Conservation (phyloP, 2,329 filamentous ascomycete genomes). For the Metarhizium album region DNA sequence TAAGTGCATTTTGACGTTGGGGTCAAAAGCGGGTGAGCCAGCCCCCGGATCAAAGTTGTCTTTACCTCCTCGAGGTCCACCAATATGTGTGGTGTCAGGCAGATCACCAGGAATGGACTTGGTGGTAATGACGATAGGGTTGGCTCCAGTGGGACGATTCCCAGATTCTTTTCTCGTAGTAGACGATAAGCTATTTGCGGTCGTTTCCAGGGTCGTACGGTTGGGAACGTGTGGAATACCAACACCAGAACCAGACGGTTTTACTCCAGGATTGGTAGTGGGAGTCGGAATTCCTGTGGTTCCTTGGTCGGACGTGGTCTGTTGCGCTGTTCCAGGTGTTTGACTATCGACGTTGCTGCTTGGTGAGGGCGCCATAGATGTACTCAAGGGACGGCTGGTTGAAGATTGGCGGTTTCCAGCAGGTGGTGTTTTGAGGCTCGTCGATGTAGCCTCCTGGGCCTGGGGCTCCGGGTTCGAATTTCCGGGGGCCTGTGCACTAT, state of each 20-base stretch:
- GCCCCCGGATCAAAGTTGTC: not conserved
- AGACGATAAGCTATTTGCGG: not conserved
- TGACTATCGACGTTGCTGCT: not conserved
- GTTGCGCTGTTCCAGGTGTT: not conserved
- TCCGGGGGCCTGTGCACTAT: not conserved
- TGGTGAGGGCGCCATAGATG: not conserved
- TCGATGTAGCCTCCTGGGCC: not conserved
- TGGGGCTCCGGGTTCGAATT: not conserved
- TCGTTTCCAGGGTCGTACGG: not conserved
- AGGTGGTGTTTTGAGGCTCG: not conserved
- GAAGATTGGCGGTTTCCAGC: not conserved
- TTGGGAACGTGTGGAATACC: not conserved
- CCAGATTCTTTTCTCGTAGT: not conserved
- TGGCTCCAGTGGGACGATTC: not conserved
- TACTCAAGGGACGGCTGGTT: not conserved
- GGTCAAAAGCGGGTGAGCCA: not conserved
- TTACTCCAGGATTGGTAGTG: not conserved
- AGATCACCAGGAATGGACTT: not conserved
- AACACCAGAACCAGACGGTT: not conserved
- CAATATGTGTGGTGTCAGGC: not conserved
- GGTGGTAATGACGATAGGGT: not conserved
- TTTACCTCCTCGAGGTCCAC: not conserved
- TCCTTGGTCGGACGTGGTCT: not conserved
- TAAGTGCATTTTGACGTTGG: not conserved
- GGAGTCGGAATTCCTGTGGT: not conserved